Evolutionary conservation across 768 basidiomycete species (phyloP).

Genomic region (Leccinum olivaceopallidum): DNA sequence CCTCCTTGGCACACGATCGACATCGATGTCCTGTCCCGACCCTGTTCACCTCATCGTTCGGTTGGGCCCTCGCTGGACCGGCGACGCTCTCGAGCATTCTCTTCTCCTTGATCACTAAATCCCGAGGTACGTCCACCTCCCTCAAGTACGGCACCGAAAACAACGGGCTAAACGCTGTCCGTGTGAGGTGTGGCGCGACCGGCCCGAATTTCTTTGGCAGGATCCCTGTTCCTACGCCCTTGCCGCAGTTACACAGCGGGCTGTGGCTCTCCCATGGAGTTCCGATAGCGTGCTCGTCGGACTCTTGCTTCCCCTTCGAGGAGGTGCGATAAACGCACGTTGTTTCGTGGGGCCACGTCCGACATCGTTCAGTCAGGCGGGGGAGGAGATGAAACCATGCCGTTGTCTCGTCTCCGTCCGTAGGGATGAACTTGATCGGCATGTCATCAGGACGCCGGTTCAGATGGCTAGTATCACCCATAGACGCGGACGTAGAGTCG

Average conservation of each 20-base stretch:
- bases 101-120: not conserved
- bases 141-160: conserved; percentile 53
- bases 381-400: conserved; percentile 56
- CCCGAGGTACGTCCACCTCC: conserved; percentile 10
- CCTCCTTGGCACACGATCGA: conserved; percentile 9
- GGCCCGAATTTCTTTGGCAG: conserved; percentile 35
- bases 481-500: not conserved
- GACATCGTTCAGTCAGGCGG: conserved; percentile 52
- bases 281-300: conserved; percentile 33
- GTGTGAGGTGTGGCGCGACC: conserved; percentile 44
- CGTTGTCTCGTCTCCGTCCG: conserved; percentile 18
- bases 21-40: not conserved
- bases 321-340: conserved; percentile 27
- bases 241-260: conserved; percentile 17
- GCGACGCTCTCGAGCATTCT: not conserved
- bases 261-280: conserved; percentile 3
- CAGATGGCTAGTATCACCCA: not conserved
- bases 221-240: conserved; percentile 14
- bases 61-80: not conserved
- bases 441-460: not conserved
- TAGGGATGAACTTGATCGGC: conserved; percentile 15
- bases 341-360: conserved; percentile 52
- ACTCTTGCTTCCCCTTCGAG: conserved; percentile 25
- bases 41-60: not conserved
- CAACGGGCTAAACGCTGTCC: conserved; percentile 54